Base-by-base conservation (phyloP, 2,329 filamentous ascomycete species). In the Coniochaeta sp. region DNA sequence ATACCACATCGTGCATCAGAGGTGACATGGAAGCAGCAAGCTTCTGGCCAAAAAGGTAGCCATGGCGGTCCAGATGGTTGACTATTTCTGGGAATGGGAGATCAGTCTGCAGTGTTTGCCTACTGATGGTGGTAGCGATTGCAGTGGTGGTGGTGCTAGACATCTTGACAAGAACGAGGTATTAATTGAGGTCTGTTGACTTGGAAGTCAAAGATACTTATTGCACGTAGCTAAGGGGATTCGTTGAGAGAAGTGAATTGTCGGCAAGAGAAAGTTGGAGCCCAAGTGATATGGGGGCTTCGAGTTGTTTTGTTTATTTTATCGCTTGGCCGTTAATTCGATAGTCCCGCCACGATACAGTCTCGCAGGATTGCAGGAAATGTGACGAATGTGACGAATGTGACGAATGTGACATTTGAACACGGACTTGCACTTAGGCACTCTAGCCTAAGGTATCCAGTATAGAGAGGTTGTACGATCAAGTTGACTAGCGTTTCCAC, bases 31-130 rank as follows among this genome's bases (percentile, higher is more conserved):
- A 84, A 38, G 82, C 77, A 5, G 79, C 68, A 63, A 86, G 75
- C 62, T 84, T 83, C 65, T 81, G 75, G 62, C 83, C 83, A 64
- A 85, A 85, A 28, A 86, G 78, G 66, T 82, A 84, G 56, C 79
- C 79, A 64, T 82, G 79, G 28, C 73, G 73, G 36, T 79, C 73
- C 1, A 79, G 68, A 17, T 14, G 54, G 17, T 14, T 19, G 54
- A 56, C 17, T 14, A 38, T 24, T 22, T 56, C 54, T 22, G 9
- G 30, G 22, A 56, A 56, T 22, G 54, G 54, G n/a, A 56, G 5
- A 6, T 56, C 54, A 22, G 17, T 24, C 54, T 56, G 54, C 3
- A 56, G 30, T 38, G n/a, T 30, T 60, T 56, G 38, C 60, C 54
- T n/a, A 32, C 26, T 12, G 52, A 38, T 42, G 62, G 55, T 26